These are phyloP conservation scores for Acer negundo DNA, from an alignment of 345 rosid species.

Conservation along the genomic window DNA sequence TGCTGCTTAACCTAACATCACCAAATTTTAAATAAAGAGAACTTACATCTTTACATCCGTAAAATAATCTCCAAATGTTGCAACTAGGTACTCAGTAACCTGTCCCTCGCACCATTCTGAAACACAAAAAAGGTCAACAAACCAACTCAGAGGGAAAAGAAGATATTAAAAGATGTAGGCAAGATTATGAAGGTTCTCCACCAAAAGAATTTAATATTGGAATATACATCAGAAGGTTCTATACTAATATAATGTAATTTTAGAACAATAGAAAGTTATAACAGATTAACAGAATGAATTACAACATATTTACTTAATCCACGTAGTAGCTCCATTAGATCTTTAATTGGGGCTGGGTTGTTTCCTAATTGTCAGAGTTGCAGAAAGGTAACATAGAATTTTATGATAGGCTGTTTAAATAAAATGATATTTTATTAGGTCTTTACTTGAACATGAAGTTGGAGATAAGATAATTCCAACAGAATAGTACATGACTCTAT, in stretches of 20 bases:
- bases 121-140: slow-evolving; percentile 31
- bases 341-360: neutral
- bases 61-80: slow-evolving; percentile 95
- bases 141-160: slow-evolving; percentile 19
- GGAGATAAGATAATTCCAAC: neutral
- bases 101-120: slow-evolving; percentile 97
- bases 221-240: neutral
- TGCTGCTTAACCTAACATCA: too few species aligned
- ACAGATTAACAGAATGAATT: neutral
- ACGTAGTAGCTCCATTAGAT: neutral
- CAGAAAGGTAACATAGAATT: neutral
- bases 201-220: neutral
- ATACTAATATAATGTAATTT: neutral
- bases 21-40: slow-evolving; percentile 18
- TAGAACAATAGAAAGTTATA: neutral
- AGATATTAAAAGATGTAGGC: neutral
- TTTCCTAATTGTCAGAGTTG: neutral
- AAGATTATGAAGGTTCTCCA: neutral
- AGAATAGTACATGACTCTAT: neutral
- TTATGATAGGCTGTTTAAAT: neutral
- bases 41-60: slow-evolving; percentile 95
- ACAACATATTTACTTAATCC: neutral
- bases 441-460: neutral
- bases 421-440: neutral
- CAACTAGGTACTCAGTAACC: slow-evolving; percentile 90